These are phyloP conservation scores for Trichoderma citrinoviride DNA, from an alignment of 2,329 filamentous ascomycete genomes.

Conservation along the genomic window DNA sequence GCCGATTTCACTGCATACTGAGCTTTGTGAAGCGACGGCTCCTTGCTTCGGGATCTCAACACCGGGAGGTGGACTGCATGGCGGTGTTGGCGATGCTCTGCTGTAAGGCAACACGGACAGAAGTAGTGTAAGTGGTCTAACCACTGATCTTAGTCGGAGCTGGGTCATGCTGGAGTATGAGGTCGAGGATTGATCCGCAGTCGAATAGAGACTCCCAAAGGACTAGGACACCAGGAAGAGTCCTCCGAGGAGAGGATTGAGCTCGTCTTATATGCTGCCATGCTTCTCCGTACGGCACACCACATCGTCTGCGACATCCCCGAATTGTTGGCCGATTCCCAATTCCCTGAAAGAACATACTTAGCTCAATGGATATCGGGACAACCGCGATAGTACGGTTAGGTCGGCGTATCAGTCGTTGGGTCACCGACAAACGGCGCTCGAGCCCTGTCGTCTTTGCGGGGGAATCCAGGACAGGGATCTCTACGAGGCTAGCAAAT, in stretches of 20 bases:
- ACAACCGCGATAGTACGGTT: not conserved
- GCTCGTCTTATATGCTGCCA: not conserved
- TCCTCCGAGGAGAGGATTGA: not conserved
- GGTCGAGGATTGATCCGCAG: too few species aligned
- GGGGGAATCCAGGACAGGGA: not conserved
- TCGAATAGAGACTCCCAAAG: too few species aligned
- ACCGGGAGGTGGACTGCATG: not conserved
- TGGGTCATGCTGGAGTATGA: conserved; percentile 1
- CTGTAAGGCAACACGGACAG: conserved; percentile 2
- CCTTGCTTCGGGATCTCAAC: conserved; percentile 39
- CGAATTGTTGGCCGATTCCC: not conserved
- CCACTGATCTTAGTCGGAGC: conserved; percentile 1
- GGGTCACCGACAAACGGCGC: conserved; percentile 4
- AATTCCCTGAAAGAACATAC: not conserved
- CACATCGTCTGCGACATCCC: not conserved
- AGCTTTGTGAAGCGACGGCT: conserved; percentile 60
- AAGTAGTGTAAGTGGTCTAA: not conserved
- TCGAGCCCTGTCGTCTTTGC: not conserved
- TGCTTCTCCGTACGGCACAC: not conserved
- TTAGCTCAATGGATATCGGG: not conserved
- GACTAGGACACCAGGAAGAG: too few species aligned
- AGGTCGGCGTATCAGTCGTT: not conserved
- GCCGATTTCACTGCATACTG: conserved; percentile 59
- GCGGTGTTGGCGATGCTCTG: conserved; percentile 1
- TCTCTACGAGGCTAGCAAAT: not conserved